Conservation (phyloP, 441 rosid genomes). For the Adansonia rubrostipa region DNA sequence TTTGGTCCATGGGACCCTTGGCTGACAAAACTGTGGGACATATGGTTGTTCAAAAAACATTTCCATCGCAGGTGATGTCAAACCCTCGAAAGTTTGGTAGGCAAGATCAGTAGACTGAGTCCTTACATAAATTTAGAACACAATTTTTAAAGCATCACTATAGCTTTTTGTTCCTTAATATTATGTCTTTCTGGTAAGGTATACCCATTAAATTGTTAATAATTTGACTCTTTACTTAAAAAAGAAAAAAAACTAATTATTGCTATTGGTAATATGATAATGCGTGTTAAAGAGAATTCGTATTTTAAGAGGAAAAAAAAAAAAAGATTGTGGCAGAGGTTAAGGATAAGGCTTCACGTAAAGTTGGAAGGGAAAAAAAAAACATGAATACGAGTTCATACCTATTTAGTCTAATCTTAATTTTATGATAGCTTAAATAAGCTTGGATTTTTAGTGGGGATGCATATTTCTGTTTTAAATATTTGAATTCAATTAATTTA, state of each 20-base stretch:
- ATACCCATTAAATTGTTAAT: neutral
- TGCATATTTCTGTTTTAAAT: neutral
- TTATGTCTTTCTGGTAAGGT: no score
- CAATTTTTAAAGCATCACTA: neutral
- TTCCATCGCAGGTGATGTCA: no score
- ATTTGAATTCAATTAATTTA: neutral
- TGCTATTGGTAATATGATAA: neutral
- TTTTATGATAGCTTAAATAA: neutral
- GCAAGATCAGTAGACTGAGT: no score
- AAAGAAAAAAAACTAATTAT: constrained; percentile 1
- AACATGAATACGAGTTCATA: no score
- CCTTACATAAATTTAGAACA: no score
- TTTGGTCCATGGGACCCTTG: no score
- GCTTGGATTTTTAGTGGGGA: neutral
- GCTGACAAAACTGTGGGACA: no score
- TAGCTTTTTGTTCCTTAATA: neutral
- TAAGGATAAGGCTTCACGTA: no score
- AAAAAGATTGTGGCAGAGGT: neutral
- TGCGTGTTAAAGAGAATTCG: neutral
- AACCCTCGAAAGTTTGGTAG: no score
- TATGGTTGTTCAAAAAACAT: no score
- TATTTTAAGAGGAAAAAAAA: neutral
- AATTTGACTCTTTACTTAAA: neutral
- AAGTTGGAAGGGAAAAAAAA: no score
- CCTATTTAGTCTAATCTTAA: no score